Base-by-base conservation (phyloP, 2,329 filamentous ascomycete species). In the Zalaria sp. region DNA sequence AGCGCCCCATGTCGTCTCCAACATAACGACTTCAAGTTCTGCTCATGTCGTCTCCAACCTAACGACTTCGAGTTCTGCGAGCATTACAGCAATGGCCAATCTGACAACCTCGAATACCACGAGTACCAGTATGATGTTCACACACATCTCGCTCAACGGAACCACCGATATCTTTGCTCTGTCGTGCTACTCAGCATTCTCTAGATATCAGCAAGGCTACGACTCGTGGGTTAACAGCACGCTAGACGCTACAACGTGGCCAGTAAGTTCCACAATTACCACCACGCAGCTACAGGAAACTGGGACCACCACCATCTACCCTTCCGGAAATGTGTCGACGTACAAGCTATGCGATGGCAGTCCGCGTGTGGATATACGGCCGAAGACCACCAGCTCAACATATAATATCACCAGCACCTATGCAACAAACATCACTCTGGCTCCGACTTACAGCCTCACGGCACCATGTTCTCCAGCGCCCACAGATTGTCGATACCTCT, bases 291-390 rank as follows among this genome's bases (percentile, higher is more conserved):
- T 42, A 3, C 28, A 38, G 5, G 18, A 18, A 2, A 18, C 18
- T 18, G 18, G 18, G 18, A 18, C 18, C 18, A 38, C 35, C 9
- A 43, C 41, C 4, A 32, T 43, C 3, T 43, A 43, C 32, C 41
- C 41, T 5, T 31, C 41, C 27, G 37, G 4, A 6, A 35, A 32
- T 9, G 32, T 39, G 5, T 39, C 41, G 4, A 39, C 41, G 29
- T 55, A 53, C 25, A 51, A 42, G 10, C 41, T 53, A 1, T 53
- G 51, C 38, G 51, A 55, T 43, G 50, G 51, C 25, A 46, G 43
- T 7, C 37, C 51, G 2, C 45, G 52, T 5, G 49, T 47, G 3
- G 42, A 53, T 27, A 26, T 41, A n/a, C 25, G 40, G 18, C 50
- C 49, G 5, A 35, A 10, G 3, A 52, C 50, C 6, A 37, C 39